A percentile compares a stretch with the other conserved stretches of the same genome.
Conservation (phyloP, 805 yeast species). For the Candida sakaeoensis region DNA sequence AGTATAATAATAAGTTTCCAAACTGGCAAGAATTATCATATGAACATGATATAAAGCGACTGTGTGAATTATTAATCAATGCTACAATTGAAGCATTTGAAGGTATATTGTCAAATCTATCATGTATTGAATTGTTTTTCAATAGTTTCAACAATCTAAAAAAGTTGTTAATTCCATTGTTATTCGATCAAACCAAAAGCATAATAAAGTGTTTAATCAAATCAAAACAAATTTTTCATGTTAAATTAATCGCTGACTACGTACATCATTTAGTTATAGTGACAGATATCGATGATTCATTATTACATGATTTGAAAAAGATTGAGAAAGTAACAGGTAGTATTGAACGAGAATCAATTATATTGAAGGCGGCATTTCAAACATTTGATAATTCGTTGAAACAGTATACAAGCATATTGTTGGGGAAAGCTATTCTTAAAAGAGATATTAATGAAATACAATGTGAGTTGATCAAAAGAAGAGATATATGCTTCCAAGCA, state of each 20-base stretch:
- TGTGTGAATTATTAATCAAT: constrained; percentile 17
- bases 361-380: constrained; percentile 25
- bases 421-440: constrained; percentile 40
- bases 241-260: constrained; percentile 31
- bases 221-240: constrained; percentile 22
- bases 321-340: constrained; percentile 38
- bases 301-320: constrained; percentile 27
- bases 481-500: constrained; percentile 39
- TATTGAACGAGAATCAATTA: constrained; percentile 29
- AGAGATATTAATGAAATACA: constrained; percentile 23
- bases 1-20: background rate
- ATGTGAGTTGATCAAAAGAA: constrained; percentile 32
- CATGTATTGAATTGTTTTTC: constrained; percentile 38
- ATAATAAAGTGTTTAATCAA: constrained; percentile 24
- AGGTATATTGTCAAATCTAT: constrained; percentile 20
- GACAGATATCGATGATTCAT: constrained; percentile 20
- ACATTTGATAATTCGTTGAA: constrained; percentile 33
- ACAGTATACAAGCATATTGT: constrained; percentile 33
- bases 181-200: constrained; percentile 28
- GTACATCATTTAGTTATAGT: constrained; percentile 17
- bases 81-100: constrained; percentile 17
- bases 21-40: constrained; percentile 26
- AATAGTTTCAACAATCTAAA: constrained; percentile 33
- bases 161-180: constrained; percentile 34
- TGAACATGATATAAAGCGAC: constrained; percentile 20